Base-by-base conservation (phyloP, 177 flowering plant genomes). In the Vitis hybrid region DNA sequence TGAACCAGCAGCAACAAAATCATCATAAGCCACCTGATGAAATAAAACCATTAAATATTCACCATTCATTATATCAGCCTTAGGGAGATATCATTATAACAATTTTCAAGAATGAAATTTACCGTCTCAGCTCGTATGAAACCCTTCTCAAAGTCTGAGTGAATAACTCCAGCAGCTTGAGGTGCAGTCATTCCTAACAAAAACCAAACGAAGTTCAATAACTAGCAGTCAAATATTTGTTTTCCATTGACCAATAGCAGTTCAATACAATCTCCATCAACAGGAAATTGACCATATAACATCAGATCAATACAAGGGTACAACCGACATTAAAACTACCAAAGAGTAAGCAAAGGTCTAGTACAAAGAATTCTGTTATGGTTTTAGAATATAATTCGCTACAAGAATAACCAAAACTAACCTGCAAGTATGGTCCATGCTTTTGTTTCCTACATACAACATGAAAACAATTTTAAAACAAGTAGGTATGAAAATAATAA, bases 391-490 rank as follows among this genome's bases (percentile, higher is more conserved):
- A 30, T 12, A 18, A 26, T 52, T 30, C 3, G 66, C 54, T 62
- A n/a, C 30, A 23, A 60, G 30, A 2, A 59, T 48, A 56, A 60
- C 50, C 17, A 59, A 75, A 68, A 62, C 87, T 76, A 70, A 96
- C 99, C 99, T 85, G 93, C 80, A 71, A 75, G 90, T 75, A 93
- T 96, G 11, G 99, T 93, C 99, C 99, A 96, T 62, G 99, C 99
- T 83, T 85, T 96, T 62, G 99, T 89, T 83, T 96, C 99, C 99
- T 93, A 84, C 15, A 68, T 12, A 70, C 19, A 60, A 64, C 32
- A 74, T 11, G 18, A 60, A 56, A 63, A 48, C 23, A 74, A 64
- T 61, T 3, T 32, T 70, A 19, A n/a, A 61, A 45, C 6, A 50
- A 19, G 39, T 70, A 6, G n/a, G 21, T 39, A 51, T 65, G 21